Evolutionary conservation across 352 stramenopile genomes (phyloP).

Genomic region (Globisporangium lucens): DNA sequence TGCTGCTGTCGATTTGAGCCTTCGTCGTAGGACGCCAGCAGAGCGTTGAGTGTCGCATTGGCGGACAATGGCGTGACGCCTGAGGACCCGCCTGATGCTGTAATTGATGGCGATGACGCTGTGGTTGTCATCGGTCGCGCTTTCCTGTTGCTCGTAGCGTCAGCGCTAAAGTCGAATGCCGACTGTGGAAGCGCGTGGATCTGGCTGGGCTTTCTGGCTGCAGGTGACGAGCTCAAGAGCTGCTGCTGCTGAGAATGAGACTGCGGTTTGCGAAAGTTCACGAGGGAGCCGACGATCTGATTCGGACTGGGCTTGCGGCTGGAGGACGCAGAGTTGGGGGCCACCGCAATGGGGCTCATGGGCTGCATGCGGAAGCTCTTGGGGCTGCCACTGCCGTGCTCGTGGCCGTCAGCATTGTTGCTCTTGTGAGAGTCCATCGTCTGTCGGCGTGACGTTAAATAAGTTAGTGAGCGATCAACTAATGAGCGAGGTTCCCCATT

Average conservation of each 20-base stretch:
- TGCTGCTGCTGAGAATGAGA: background rate
- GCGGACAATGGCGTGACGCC: conserved; percentile 18
- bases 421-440: conserved; percentile 8
- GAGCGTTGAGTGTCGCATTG: conserved; percentile 30
- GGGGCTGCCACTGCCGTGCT: background rate
- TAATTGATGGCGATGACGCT: background rate
- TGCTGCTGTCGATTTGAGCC: conserved; percentile 6
- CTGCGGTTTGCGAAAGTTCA: conserved; percentile 14
- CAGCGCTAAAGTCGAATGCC: background rate
- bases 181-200: background rate
- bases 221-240: background rate
- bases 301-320: background rate
- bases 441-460: background rate
- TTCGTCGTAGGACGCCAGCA: conserved; percentile 23
- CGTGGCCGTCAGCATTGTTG: background rate
- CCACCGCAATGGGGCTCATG: conserved; percentile 1
- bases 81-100: background rate
- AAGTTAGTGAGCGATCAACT: background rate
- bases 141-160: background rate
- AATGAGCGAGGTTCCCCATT: background rate
- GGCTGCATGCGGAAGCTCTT: background rate
- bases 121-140: background rate
- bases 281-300: conserved; percentile 16
- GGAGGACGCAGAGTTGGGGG: background rate
- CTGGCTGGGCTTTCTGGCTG: background rate